A percentile compares a stretch with the other conserved stretches of the same genome.
phyloP scores from a whole-genome alignment of 495 filamentous ascomycete species.

The Pseudoneurospora amorphoporcata region DNA sequence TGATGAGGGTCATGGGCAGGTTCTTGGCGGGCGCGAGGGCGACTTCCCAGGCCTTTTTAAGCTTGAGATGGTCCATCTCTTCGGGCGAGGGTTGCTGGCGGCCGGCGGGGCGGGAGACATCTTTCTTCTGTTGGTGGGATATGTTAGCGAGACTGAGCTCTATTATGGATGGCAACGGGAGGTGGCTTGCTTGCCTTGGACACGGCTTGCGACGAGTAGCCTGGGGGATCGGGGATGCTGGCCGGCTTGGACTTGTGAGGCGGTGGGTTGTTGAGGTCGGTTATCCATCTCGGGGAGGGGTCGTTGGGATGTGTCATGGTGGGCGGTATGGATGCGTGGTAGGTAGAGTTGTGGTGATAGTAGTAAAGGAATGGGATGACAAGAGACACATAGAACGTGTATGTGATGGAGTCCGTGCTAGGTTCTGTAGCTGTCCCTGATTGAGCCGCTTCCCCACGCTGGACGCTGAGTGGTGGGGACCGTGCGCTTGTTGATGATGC shows the following conservation, averaged over 20 bases:
- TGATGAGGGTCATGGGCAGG: constrained; percentile 95
- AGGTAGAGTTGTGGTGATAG: too few species aligned
- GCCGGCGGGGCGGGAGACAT: constrained; percentile 27
- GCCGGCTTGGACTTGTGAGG: constrained; percentile 43
- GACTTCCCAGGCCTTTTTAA: constrained; percentile 99
- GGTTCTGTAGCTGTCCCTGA: background rate
- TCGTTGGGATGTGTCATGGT: constrained; percentile 24
- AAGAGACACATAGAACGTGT: background rate
- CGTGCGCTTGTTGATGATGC: background rate
- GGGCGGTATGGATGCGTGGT: constrained; percentile 20
- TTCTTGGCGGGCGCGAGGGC: constrained; percentile 89
- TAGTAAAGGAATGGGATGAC: constrained; percentile 3
- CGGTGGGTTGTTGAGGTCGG: constrained; percentile 61
- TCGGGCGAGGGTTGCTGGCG: constrained; percentile 53
- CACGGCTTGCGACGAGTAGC: constrained; percentile 48
- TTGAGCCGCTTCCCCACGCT: background rate
- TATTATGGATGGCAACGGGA: background rate
- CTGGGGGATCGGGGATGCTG: constrained; percentile 76
- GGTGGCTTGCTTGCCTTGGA: constrained; percentile 24
- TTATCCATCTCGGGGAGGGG: constrained; percentile 53
- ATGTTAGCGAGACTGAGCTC: background rate
- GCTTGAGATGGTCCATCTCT: constrained; percentile 87
- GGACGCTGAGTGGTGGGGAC: background rate
- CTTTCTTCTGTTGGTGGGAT: constrained; percentile 27
- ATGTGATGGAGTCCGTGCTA: constrained; percentile 6